Base-by-base conservation (phyloP, 345 rosid species). In the Brassica cretica region DNA sequence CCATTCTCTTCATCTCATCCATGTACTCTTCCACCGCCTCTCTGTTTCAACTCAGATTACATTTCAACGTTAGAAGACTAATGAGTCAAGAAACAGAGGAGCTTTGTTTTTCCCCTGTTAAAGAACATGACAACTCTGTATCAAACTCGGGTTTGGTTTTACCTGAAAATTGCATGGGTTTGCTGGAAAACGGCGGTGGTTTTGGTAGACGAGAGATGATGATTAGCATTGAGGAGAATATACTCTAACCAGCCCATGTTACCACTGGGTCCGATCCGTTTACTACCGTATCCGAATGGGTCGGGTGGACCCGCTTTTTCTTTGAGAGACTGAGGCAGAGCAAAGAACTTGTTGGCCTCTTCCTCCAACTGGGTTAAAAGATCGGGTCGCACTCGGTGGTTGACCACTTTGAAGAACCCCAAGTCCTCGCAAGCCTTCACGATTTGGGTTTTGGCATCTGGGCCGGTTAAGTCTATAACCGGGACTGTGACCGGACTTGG, bases 251-350 rank as follows among this genome's bases (percentile, higher is more conserved):
- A 87, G 6, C 98, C 98, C 14, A 88, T 69, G 75, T 93, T 92
- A 5, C 92, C 97, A 72, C 84, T 88, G 0, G 72, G 68, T 8
- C 98, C 98, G 44, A 93, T 93, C 18, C 70, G 71, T 78, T 86
- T 91, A 85, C 64, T 87, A 16, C 95, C 98, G 70, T 91, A 93
- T 16, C 98, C 98, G 21, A 88, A 91, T 53, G 97, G 98, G 81
- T 84, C 80, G 5, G 97, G 86, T 27, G 92, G 97, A 14, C 97
- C 88, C 5, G 87, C 84, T 39, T 71, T 79, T 37, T 87, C 92
- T 80, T 91, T 93, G 70, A 84, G 87, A 12, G 85, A 73, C 53
- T 83, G 90, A 7, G 92, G 83, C 51, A 84, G 81, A 64, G 82
- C 74, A 68, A 93, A 93, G 87, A 93, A 91, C 5, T 68, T 70